Evolutionary conservation across 176 grass and related monocot species (phyloP), one percentile per base, ranked within the genome.

Genomic region (Avena insularis): DNA sequence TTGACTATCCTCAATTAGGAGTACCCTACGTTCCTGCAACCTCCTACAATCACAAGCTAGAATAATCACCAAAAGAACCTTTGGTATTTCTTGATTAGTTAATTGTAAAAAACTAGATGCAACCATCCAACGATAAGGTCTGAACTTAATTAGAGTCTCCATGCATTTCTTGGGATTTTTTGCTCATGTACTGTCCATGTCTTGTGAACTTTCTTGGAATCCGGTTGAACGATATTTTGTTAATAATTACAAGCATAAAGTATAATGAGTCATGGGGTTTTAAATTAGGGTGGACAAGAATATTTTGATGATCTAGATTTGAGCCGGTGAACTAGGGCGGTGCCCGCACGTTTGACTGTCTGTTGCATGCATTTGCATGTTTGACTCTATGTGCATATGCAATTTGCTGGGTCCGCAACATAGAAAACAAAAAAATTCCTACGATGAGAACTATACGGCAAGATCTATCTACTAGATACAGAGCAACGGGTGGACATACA

Each of bases 11-110:
- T 23, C 62, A 21, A 75, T 80, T 72, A 53, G 61, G 71, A 82
- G 88, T 91, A 25, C 86, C 78, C 38, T 82, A 11, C 88, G 90
- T 85, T 88, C 82, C 90, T 91, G 82, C 90, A 85, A 91, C 86
- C 86, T 85, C 90, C 82, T 80, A 82, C 90, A 91, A 6, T 5
- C 12, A 8, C 9, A 59, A 63, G 16, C 2, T 78, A 78, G 77
- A 88, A 84, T 88, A 88, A 77, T 88, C 19, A 0, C 69, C 45
- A 20, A 23, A 73, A 73, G 73, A 84, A 88, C 88, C 82, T 91
- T 82, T 51, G 82, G 43, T n/a, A 48, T 73, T 47, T 33, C 71
- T n/a, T 60, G 71, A 84, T 73, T 73, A 56, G 55, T 31, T 19
- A 16, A 75, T 10, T 25, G 1, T 25, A 25, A 62, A 12, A 46